Base-by-base conservation (phyloP, 352 stramenopile species). In the Aphanomyces astaci region DNA sequence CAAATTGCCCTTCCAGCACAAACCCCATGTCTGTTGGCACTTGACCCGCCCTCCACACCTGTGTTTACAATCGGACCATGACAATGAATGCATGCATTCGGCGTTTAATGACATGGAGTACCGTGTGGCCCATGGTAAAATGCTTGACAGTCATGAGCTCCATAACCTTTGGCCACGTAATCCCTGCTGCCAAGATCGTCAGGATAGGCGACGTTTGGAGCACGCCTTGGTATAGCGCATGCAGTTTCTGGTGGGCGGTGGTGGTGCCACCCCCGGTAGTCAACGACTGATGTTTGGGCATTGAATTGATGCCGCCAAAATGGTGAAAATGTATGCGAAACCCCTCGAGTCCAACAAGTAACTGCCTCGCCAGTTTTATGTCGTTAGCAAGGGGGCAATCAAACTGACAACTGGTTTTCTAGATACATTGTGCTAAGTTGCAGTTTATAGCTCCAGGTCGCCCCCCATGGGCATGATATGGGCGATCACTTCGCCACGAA, bases 401-500 rank as follows among this genome's bases (percentile, higher is more conserved):
- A n/a, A n/a, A n/a, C n/a, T n/a, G n/a, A n/a, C n/a, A n/a, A n/a
- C n/a, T n/a, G n/a, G n/a, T n/a, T n/a, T n/a, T n/a, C n/a, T n/a
- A n/a, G n/a, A n/a, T n/a, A n/a, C n/a, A n/a, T n/a, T n/a, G n/a
- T n/a, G n/a, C n/a, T n/a, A n/a, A n/a, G n/a, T n/a, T n/a, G n/a
- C n/a, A 15, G 15, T 15, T 43, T 43, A 55, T n/a, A 55, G 27
- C 7, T 31, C 48, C 11, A 55, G 27, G 5, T 19, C 48, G 19
- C 28, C 28, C 4, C 25, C 19, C 15, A 45, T 56, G 22, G 40
- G 36, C 28, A 39, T 36, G 48, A 56, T 67, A 15, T 59, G 28
- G 3, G 43, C 45, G 11, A 48, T 63, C 51, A 86, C 68, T 60
- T 89, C 79, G 13, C 72, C 22, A 0, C 76, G 71, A 46, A 89